phyloP scores from a whole-genome alignment of 805 yeast genomes.

The Ogataea trehalophila region DNA sequence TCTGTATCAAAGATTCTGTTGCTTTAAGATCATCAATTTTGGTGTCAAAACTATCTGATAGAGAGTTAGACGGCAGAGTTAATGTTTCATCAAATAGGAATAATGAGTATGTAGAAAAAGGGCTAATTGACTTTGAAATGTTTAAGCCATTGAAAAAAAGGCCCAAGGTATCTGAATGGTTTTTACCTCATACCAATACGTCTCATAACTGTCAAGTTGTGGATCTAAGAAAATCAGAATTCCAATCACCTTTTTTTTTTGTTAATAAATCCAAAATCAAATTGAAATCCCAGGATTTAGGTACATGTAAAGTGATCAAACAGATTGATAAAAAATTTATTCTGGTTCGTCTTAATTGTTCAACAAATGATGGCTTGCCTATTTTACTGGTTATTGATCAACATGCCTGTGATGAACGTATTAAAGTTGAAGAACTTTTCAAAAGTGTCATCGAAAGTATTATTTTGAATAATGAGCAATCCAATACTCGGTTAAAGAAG shows the following conservation, averaged over 20 bases:
- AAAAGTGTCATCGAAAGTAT: slow-evolving; percentile 31
- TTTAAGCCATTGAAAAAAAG: neutral
- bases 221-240: neutral
- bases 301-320: slow-evolving; percentile 34
- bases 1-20: neutral
- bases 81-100: neutral
- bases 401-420: slow-evolving; percentile 81
- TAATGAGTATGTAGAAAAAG: neutral
- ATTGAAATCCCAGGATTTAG: slow-evolving; percentile 21
- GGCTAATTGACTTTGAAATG: slow-evolving; percentile 1
- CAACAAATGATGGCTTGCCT: neutral
- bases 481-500: slow-evolving; percentile 2
- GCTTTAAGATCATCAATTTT: slow-evolving; percentile 3
- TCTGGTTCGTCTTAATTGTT: slow-evolving; percentile 30
- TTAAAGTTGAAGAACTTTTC: slow-evolving; percentile 51
- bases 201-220: slow-evolving; percentile 1
- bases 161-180: neutral
- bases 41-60: slow-evolving; percentile 1
- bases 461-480: neutral
- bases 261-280: slow-evolving; percentile 3
- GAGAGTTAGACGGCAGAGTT: neutral
- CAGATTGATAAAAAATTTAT: slow-evolving; percentile 68
- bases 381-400: slow-evolving; percentile 57
- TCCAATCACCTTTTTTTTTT: slow-evolving; percentile 19
- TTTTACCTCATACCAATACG: too few species aligned